Percentiles rank a stretch among this genome's conserved stretches.
Evolutionary conservation across 805 yeast species (phyloP).

Genomic region (Pichia exigua): DNA sequence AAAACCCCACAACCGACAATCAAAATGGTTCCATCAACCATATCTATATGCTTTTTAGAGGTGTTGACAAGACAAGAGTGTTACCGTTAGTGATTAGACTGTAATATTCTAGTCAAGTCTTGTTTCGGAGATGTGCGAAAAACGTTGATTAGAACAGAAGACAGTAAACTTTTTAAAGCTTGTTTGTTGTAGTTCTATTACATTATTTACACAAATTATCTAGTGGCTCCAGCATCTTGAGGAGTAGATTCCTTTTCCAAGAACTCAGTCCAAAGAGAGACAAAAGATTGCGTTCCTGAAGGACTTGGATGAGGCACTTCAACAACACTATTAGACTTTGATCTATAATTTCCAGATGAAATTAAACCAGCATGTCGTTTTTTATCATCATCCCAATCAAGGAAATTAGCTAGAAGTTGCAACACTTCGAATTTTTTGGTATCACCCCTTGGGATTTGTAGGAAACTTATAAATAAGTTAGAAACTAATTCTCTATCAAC

Average conservation of each 20-base stretch:
- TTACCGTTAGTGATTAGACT: too few relatives aligned
- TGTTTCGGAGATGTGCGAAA: neutral
- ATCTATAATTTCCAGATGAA: conserved; percentile 15
- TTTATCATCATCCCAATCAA: conserved; percentile 84
- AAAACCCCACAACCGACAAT: conserved; percentile 35
- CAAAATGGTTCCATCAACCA: conserved; percentile 6
- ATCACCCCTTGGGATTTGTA: conserved; percentile 86
- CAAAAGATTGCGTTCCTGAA: conserved; percentile 37
- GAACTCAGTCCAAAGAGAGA: conserved; percentile 72
- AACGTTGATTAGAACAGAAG: neutral
- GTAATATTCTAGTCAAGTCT: neutral
- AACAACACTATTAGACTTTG: conserved; percentile 28
- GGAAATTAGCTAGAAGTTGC: conserved; percentile 69
- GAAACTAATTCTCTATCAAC: conserved; percentile 87
- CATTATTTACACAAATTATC: neutral
- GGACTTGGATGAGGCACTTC: conserved; percentile 17
- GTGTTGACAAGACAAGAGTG: neutral
- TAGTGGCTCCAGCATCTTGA: neutral
- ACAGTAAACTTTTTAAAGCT: neutral
- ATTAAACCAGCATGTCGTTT: conserved; percentile 68
- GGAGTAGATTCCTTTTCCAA: conserved; percentile 61
- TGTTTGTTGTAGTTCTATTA: neutral
- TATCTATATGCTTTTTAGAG: neutral
- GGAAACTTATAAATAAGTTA: conserved; percentile 75
- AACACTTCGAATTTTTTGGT: conserved; percentile 91